phyloP scores from a whole-genome alignment of 768 basidiomycete species.

The Fomitopsis serialis region DNA sequence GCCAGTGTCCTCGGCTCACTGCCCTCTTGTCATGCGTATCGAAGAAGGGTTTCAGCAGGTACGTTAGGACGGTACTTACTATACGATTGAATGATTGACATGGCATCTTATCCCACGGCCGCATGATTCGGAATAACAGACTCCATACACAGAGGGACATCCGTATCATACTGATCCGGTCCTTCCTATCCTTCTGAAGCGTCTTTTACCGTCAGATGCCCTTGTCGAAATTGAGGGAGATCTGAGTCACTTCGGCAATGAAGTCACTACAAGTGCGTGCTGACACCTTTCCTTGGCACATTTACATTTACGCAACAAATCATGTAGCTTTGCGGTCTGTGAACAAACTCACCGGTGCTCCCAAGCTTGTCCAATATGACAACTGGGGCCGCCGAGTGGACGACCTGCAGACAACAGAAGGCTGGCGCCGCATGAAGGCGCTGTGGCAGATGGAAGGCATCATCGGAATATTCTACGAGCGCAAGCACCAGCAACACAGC shows the following conservation, averaged over 20 bases:
- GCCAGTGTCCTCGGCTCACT: too few species aligned
- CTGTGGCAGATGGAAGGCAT: constrained; percentile 59
- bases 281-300: not conserved
- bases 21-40: constrained; percentile 40
- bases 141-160: constrained; percentile 50
- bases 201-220: constrained; percentile 45
- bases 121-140: constrained; percentile 26
- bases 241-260: constrained; percentile 51
- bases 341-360: constrained; percentile 36
- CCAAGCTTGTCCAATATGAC: constrained; percentile 62
- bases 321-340: constrained; percentile 49
- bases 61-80: not conserved
- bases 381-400: constrained; percentile 70
- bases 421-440: constrained; percentile 65
- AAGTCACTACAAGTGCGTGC: constrained; percentile 44
- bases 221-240: constrained; percentile 51
- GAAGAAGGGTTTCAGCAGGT: constrained; percentile 68
- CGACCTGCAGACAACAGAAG: constrained; percentile 62
- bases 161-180: constrained; percentile 59
- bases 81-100: not conserved
- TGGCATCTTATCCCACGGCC: not conserved
- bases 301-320: not conserved
- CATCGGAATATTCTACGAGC: constrained; percentile 63
- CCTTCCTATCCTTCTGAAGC: constrained; percentile 53
- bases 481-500: constrained; percentile 54